Evolutionary conservation across 192 early-diverging fungal species (phyloP).

Genomic region (Chytriomyces sp.): DNA sequence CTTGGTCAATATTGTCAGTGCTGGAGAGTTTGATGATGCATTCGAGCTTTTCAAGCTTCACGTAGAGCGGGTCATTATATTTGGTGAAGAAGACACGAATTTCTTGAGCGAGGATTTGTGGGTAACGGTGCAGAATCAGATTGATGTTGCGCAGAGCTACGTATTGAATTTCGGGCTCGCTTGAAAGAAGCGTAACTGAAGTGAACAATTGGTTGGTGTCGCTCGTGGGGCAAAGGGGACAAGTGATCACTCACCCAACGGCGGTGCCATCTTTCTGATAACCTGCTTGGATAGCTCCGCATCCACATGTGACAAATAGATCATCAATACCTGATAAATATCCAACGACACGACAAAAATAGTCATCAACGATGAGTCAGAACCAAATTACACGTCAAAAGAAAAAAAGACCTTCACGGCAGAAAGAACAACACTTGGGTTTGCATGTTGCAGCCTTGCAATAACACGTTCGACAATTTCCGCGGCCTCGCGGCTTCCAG

Average conservation of each 20-base stretch:
- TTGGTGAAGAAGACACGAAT: constrained; percentile 99
- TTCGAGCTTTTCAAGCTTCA: constrained; percentile 97
- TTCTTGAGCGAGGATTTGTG: constrained; percentile 88
- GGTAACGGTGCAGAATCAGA: constrained; percentile 88
- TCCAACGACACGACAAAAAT: not conserved
- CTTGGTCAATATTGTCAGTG: constrained; percentile 82
- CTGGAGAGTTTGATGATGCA: constrained; percentile 88
- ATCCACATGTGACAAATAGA: constrained; percentile 71
- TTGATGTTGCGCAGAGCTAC: constrained; percentile 96
- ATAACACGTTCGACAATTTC: constrained; percentile 84
- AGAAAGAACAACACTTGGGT: constrained; percentile 92
- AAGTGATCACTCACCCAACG: constrained; percentile 67
- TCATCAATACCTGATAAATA: constrained; percentile 67
- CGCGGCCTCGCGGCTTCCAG: constrained; percentile 53
- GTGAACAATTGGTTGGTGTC: not conserved
- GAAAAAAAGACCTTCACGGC: constrained; percentile 66
- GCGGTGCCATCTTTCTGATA: constrained; percentile 91
- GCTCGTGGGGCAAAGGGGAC: not conserved
- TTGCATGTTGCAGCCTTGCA: constrained; percentile 93
- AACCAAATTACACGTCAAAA: not conserved
- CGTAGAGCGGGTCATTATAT: constrained; percentile 98
- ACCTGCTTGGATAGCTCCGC: constrained; percentile 77
- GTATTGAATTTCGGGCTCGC: constrained; percentile 94
- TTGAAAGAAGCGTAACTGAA: constrained; percentile 85
- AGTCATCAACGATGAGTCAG: not conserved